These are phyloP conservation scores for Fermentozyma sake DNA, from an alignment of 1,139 yeast genomes.

Conservation along the genomic window DNA sequence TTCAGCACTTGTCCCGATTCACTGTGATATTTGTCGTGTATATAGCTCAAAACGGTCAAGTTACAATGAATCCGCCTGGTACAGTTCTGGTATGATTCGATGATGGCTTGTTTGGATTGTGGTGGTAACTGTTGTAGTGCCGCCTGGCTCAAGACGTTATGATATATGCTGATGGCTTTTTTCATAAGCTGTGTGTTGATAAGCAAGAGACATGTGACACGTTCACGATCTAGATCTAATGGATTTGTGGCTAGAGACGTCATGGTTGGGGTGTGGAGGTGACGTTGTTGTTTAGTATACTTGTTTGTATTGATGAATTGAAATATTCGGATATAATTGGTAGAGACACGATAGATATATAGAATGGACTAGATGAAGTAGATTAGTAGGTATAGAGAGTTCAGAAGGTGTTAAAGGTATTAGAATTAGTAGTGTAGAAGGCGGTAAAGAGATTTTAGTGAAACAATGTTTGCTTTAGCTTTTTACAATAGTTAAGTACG, in stretches of 20 bases:
- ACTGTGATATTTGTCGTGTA: slow-evolving; percentile 49
- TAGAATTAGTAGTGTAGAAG: too few relatives aligned
- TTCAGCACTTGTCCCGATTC: slow-evolving; percentile 23
- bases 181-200: slow-evolving; percentile 51
- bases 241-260: too few relatives aligned
- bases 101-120: slow-evolving; percentile 32
- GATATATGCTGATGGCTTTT: slow-evolving; percentile 40
- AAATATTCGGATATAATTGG: too few relatives aligned
- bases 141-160: slow-evolving; percentile 31
- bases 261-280: too few relatives aligned
- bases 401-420: too few relatives aligned
- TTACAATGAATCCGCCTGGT: slow-evolving; percentile 52
- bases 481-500: too few relatives aligned
- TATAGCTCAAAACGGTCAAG: slow-evolving; percentile 46
- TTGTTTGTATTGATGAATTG: too few relatives aligned
- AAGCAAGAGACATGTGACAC: slow-evolving; percentile 48
- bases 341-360: slow-evolving; percentile 1
- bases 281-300: too few relatives aligned
- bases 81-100: slow-evolving; percentile 48
- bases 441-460: too few relatives aligned
- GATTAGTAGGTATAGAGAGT: not conserved
- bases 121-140: slow-evolving; percentile 33
- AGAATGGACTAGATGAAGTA: not conserved
- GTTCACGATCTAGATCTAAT: slow-evolving; percentile 31
- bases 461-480: too few relatives aligned